Evolutionary conservation across 2,329 filamentous ascomycete genomes (phyloP), one percentile per base, ranked within the genome.

Genomic region (Raffaelea deltoideospora): DNA sequence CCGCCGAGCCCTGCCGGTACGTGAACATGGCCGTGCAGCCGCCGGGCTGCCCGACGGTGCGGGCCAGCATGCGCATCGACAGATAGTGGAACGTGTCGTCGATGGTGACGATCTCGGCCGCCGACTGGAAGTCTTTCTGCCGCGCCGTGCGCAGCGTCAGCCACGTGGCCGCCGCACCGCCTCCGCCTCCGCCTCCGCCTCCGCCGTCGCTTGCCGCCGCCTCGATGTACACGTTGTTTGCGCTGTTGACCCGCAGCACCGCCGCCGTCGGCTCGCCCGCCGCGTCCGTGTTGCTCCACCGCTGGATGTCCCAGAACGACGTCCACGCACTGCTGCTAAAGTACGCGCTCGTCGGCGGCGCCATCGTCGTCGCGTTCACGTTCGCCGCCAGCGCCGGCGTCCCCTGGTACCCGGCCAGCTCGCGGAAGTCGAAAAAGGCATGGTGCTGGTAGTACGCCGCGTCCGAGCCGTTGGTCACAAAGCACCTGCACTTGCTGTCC

Each of bases 1-100:
- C 15, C 22, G 10, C 22, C 5, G 28, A 17, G 24, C 33, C 33
- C 22, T n/a, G 29, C 15, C 56, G 54, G 50, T 69, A 72, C 5
- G 65, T 69, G 52, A 72, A 72, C 47, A 71, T 55, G 43, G 65
- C 66, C 4, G 65, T 64, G 35, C 66, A 59, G 28, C 65, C 67
- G 23, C 67, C 68, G 0, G 59, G 49, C 15, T 51, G 52, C 10
- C 68, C 67, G 4, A 56, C 46, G 17, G 65, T 67, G 37, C 67
- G 63, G 14, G 66, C 64, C 21, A 64, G 57, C 61, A 71, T 65
- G 31, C 68, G 63, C 27, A 68, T 47, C 4, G 61, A 64, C 33
- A 61, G 43, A 44, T 51, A 59, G 22, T 59, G 53, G 45, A 56
- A 61, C n/a, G 47, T 46, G 19, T 41, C 43, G 13, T 50, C 49